Base-by-base conservation (phyloP, 169 alveolate species). In the Plasmodium inui region DNA sequence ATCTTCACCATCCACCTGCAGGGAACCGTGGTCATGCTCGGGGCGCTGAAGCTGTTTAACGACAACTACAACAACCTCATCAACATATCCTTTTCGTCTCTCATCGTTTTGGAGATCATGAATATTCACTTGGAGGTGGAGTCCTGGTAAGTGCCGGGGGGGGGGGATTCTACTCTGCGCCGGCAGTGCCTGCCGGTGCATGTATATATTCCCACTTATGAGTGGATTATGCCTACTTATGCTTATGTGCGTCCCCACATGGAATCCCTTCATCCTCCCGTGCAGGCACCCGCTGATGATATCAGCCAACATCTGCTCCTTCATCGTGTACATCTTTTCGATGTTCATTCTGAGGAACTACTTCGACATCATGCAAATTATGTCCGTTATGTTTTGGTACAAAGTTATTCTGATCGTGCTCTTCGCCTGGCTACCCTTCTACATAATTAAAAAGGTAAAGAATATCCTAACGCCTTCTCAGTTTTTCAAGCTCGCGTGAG, bases 1-100 rank as follows among this genome's bases (percentile, higher is more conserved):
- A 3, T n/a, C 8, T 19, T 19, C 32, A 10, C 34, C 37, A 7
- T 39, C 37, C 76, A 19, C 37, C n/a, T 84, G 89, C 96, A 99
- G 97, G 99, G 99, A 2, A 96, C 99, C 26, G 98, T 98, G 9
- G 97, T 99, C 50, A 99, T 99, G 99, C 76, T 98, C 39, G 98
- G 98, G 12, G 97, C 99, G 3, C 95, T 99, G 30, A 82, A 97
- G 41, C 96, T 99, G 82, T 99, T 98, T 85, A 98, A 98, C 83
- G 98, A 98, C 92, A 97, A 98, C 22, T 96, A 98, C 50, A 97
- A 97, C 88, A 97, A 98, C 83, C 96, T 99, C 41, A 99, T 98
- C 17, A 98, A 99, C 55, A 98, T 99, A 37, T 98, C 99, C n/a
- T 99, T 99, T 96, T 97, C 99, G 10, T 97, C 99, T 3, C 97